phyloP scores from a whole-genome alignment of 805 yeast genomes.

The Ogataea philodendri region DNA sequence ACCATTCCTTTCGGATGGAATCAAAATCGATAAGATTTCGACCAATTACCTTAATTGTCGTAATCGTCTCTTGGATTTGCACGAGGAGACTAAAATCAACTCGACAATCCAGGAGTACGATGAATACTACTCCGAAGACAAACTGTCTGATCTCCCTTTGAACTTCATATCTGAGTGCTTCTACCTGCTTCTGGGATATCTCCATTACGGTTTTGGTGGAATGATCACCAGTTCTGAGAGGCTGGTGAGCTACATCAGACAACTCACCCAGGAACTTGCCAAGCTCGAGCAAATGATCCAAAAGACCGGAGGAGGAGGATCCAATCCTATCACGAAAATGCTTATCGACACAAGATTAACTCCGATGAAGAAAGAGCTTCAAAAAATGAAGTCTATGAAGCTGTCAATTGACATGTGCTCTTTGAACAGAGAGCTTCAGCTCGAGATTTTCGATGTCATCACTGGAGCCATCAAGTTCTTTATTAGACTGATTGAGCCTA shows the following conservation, averaged over 20 bases:
- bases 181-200: conserved; percentile 70
- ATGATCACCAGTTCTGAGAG: conserved; percentile 55
- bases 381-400: conserved; percentile 41
- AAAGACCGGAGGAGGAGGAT: conserved; percentile 14
- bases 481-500: conserved; percentile 69
- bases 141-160: conserved; percentile 31
- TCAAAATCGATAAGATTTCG: conserved; percentile 77
- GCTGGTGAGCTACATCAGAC: conserved; percentile 47
- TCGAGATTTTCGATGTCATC: conserved; percentile 71
- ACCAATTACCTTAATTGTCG: conserved; percentile 58
- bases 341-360: conserved; percentile 28
- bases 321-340: conserved; percentile 32
- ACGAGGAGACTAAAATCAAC: conserved; percentile 80
- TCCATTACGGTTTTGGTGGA: conserved; percentile 91
- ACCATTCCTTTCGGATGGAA: conserved; percentile 69
- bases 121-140: conserved; percentile 46
- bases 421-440: conserved; percentile 52
- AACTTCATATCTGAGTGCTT: conserved; percentile 94
- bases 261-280: conserved; percentile 52
- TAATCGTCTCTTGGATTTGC: conserved; percentile 55
- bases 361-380: conserved; percentile 36
- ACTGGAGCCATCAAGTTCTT: conserved; percentile 74
- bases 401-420: conserved; percentile 65
- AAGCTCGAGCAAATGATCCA: conserved; percentile 42
- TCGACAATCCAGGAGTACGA: conserved; percentile 71